Conservation (phyloP, 1,284 basidiomycete genomes). For the Pyrrhoderma lamaoense region DNA sequence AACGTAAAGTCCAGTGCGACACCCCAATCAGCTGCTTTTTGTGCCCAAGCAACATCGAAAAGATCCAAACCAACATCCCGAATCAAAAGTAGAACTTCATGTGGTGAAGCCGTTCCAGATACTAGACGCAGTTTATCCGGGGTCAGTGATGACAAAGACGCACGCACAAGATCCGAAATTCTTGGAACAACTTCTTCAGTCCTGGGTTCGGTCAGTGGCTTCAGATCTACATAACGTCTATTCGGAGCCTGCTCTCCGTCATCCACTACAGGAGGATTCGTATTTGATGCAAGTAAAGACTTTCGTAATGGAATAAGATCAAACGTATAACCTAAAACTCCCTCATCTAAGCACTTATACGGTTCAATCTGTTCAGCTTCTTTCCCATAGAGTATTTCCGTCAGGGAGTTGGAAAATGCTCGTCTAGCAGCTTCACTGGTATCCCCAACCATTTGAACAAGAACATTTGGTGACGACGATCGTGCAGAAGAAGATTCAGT, state of each 20-base stretch:
- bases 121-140: slow-evolving; percentile 52
- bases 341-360: slow-evolving; percentile 49
- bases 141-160: slow-evolving; percentile 52
- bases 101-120: slow-evolving; percentile 55
- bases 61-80: slow-evolving; percentile 62
- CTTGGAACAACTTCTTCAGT: slow-evolving; percentile 19
- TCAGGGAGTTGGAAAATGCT: slow-evolving; percentile 54
- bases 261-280: slow-evolving; percentile 13
- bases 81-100: slow-evolving; percentile 63
- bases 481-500: background rate
- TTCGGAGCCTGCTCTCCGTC: slow-evolving; percentile 7
- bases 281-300: slow-evolving; percentile 24
- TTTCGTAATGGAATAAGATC: slow-evolving; percentile 54
- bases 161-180: slow-evolving; percentile 37
- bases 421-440: slow-evolving; percentile 46
- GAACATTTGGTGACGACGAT: slow-evolving; percentile 41
- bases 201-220: slow-evolving; percentile 16
- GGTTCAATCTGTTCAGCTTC: slow-evolving; percentile 49
- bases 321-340: slow-evolving; percentile 57
- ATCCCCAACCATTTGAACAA: slow-evolving; percentile 65
- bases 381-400: slow-evolving; percentile 46
- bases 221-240: slow-evolving; percentile 9
- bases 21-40: slow-evolving; percentile 56
- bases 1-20: slow-evolving; percentile 73
- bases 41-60: slow-evolving; percentile 67